Base-by-base conservation (phyloP, 75 land plant species). In the Gnetum montanum region DNA sequence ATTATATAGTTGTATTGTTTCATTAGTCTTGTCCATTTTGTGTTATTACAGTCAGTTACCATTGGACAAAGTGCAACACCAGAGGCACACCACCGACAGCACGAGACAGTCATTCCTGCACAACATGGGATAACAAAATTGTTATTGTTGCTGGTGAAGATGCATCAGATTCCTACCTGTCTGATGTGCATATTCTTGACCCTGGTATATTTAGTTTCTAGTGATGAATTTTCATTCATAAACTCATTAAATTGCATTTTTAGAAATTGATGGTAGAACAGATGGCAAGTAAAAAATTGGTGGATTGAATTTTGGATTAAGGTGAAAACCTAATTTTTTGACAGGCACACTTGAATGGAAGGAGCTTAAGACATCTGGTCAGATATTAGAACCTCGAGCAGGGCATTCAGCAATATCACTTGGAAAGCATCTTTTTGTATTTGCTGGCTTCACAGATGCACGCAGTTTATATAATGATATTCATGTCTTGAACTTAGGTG, bases 101-200 rank as follows among this genome's bases (percentile, higher is more conserved):
- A 18, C 85, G 98, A 43, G 98, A 90, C 64, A 90, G 96, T 56
- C 98, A 94, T 63, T 74, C 91, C 31, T 85, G 86, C 54, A 89
- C 96, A 25, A 71, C 96, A 20, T 94, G 83, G 84, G 75, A 73
- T 65, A 80, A 82, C 73, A 85, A 77, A 51, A 51, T 94, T 38
- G 75, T 94, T 29, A 74, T 94, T 2, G 58, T 94, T 55, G 98
- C 91, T 60, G 98, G 98, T 43, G 98, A 94, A 73, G 98, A 94
- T 80, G 75, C 73, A 48, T 71, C 76, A 29, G 90, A 90, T 46
- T 77, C 69, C 35, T 94, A 90, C 65, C 49, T 90, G 35, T 68
- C 88, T 29, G 96, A 89, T 77, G 86, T 86, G 35, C 73, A 89
- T 34, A 63, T 94, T 24, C 81, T 94, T 48, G 85, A 94, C 59